These are phyloP conservation scores for Novymonas esmeraldas DNA, from an alignment of 208 protist species.

Conservation along the genomic window DNA sequence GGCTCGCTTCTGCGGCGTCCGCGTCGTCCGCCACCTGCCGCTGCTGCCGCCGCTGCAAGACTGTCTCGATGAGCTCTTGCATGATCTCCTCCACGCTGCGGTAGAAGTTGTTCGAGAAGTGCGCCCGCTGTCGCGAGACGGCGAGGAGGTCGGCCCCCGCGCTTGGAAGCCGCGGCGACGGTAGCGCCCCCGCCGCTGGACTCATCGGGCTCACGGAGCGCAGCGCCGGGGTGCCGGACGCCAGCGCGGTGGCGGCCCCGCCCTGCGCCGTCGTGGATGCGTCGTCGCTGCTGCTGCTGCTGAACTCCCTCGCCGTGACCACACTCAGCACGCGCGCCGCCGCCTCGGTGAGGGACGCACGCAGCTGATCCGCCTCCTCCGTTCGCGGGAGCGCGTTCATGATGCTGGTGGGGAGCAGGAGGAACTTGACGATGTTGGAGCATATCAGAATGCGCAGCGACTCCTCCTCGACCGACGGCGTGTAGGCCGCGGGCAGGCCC, in stretches of 20 bases:
- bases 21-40: slow-evolving; percentile 1
- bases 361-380: slow-evolving; percentile 38
- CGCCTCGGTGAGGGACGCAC: slow-evolving; percentile 35
- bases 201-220: slow-evolving; percentile 1
- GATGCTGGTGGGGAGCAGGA: slow-evolving; percentile 77
- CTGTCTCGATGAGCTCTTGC: slow-evolving; percentile 54
- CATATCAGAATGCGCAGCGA: slow-evolving; percentile 61
- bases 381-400: slow-evolving; percentile 42
- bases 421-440: slow-evolving; percentile 81
- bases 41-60: slow-evolving; percentile 41
- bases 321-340: slow-evolving; percentile 42
- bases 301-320: slow-evolving; percentile 40
- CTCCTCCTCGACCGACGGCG: slow-evolving; percentile 70
- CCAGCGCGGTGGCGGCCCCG: neutral
- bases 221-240: neutral
- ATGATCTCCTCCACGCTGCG: slow-evolving; percentile 49
- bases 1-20: neutral
- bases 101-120: slow-evolving; percentile 81
- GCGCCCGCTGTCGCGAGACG: slow-evolving; percentile 17
- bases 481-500: slow-evolving; percentile 25
- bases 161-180: neutral
- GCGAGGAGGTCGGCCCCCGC: slow-evolving; percentile 2
- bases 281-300: slow-evolving; percentile 15
- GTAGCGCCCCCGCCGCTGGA: neutral
- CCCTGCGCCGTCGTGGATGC: neutral